These are phyloP conservation scores for Endogone sp. DNA, from an alignment of 192 early-diverging fungal genomes.

Conservation along the genomic window DNA sequence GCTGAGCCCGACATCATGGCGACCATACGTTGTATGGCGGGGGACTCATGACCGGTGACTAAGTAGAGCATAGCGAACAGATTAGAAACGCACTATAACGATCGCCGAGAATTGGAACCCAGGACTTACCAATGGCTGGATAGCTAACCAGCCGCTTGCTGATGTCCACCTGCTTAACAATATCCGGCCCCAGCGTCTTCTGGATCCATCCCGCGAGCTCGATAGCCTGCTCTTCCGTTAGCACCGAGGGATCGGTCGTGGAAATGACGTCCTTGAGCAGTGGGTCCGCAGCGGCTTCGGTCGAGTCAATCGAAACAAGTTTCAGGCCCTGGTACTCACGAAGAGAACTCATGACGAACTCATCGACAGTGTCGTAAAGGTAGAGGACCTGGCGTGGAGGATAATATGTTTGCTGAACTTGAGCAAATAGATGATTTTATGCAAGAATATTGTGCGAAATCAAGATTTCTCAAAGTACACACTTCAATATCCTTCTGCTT, in stretches of 20 bases:
- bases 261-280: constrained; percentile 14
- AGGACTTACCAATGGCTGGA: constrained; percentile 55
- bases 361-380: constrained; percentile 54
- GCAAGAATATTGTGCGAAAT: no score
- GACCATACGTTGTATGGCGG: constrained; percentile 66
- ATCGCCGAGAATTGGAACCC: background rate
- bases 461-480: background rate
- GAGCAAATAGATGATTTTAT: no score
- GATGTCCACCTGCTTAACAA: constrained; percentile 66
- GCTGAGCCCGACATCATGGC: constrained; percentile 59
- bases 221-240: constrained; percentile 42
- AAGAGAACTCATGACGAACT: constrained; percentile 57
- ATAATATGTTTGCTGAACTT: background rate
- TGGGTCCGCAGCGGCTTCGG: constrained; percentile 38
- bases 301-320: constrained; percentile 47
- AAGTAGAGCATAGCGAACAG: background rate
- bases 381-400: constrained; percentile 39
- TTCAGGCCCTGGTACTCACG: constrained; percentile 51
- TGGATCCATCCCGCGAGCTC: constrained; percentile 59
- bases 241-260: constrained; percentile 8
- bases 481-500: constrained; percentile 67
- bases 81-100: background rate
- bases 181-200: constrained; percentile 48
- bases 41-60: constrained; percentile 70
- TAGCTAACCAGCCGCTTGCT: constrained; percentile 68